Conservation (phyloP, 164 flowering plant species). For the Umbilicus rupestris region DNA sequence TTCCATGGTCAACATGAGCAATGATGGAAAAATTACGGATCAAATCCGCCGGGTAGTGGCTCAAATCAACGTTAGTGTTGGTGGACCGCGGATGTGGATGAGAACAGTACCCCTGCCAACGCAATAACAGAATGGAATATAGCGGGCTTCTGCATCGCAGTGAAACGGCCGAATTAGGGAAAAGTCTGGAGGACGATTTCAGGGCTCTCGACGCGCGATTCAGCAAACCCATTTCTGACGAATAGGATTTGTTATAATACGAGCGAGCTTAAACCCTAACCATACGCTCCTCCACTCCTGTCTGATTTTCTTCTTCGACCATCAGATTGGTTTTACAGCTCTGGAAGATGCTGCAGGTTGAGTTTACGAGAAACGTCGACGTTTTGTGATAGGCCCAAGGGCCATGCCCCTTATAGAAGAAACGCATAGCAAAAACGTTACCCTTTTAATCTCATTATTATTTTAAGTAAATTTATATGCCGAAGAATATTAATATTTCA, state of each 20-base stretch:
- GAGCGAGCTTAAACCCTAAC: background rate
- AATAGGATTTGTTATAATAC: background rate
- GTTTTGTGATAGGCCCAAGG: no score
- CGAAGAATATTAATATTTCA: no score
- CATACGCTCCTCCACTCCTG: no score
- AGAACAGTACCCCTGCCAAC: conserved; percentile 32
- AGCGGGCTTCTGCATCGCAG: background rate
- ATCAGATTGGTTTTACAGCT: no score
- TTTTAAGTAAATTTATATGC: no score
- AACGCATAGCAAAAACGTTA: no score
- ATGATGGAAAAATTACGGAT: conserved; percentile 92
- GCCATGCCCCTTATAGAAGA: no score
- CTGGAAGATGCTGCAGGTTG: no score
- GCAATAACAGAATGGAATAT: background rate
- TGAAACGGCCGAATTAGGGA: conserved; percentile 12
- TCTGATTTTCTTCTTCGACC: no score
- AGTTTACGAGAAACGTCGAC: no score
- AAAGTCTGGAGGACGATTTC: conserved; percentile 10
- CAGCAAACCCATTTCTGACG: conserved; percentile 27
- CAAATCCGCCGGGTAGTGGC: conserved; percentile 56
- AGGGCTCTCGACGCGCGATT: conserved; percentile 27
- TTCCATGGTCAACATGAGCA: conserved; percentile 96
- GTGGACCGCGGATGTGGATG: conserved; percentile 32
- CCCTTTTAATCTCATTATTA: no score
- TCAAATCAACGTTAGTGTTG: conserved; percentile 50